Base-by-base conservation (phyloP, 2,329 filamentous ascomycete species). In the Pseudogymnoascus sp. region DNA sequence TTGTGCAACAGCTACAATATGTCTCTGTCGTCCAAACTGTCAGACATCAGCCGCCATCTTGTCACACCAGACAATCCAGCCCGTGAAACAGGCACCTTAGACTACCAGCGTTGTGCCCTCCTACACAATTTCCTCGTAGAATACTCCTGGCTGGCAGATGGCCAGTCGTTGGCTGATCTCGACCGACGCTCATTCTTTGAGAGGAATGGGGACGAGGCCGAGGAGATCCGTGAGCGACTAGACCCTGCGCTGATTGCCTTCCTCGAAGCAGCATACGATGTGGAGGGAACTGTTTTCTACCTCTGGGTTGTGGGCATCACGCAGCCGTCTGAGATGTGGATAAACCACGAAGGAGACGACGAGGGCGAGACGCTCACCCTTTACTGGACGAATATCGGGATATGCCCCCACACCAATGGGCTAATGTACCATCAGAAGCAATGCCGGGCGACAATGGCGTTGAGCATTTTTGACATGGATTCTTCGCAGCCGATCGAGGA, bases 101-200 rank as follows among this genome's bases (percentile, higher is more conserved):
- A 73, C 59, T 63, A 71, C 64, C 37, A 18, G 61, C 69, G 72
- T 70, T 74, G 73, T 65, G 71, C 66, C 16, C 68, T 69, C 65
- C 69, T 74, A 29, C 70, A 75, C 63, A 73, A 75, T 40, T 71
- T 73, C 47, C 68, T 75, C 51, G 65, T 71, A 5, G 66, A 71
- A 57, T 70, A 73, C 61, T 63, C 68, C 63, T 70, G 68, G 67
- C 47, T 67, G 40, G 67, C 70, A 36, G 69, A 72, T 65, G 69
- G 70, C 7, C 67, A 66, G 26, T 39, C 60, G 11, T 39, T 64
- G 60, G 68, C 60, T 61, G 66, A 40, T 63, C 21, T 51, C 21
- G 42, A 26, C 0, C 42, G 42, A 26, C 42, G 42, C 2, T 69
- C 69, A 29, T 72, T 66, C 64, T 70, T 72, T 60, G 67, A 64